Percentiles rank a stretch among this genome's conserved stretches.
Conservation (phyloP, 306 rosid species). For the Vicia sativa region DNA sequence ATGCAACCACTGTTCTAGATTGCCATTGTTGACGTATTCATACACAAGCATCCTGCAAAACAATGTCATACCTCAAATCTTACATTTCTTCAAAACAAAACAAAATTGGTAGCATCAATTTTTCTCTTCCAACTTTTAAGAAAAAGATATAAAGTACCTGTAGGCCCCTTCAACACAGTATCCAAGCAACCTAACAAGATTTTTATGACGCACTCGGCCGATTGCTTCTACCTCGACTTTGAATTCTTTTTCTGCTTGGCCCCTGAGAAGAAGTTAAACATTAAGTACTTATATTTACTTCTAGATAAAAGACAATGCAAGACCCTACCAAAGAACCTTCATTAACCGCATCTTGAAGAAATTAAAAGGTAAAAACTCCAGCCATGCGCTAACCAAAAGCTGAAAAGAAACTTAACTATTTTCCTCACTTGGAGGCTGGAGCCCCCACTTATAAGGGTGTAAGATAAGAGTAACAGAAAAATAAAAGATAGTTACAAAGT, state of each 20-base stretch:
- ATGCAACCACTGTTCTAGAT: conserved; percentile 96
- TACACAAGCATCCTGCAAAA: conserved; percentile 92
- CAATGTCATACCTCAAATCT: conserved; percentile 24
- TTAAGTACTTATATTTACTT: conserved; percentile 6
- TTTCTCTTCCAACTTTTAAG: background rate
- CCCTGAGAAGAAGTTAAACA: conserved; percentile 58
- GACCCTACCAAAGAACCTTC: conserved; percentile 31
- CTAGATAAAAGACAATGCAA: conserved; percentile 32
- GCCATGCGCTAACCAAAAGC: conserved; percentile 35
- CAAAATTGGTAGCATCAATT: conserved; percentile 17
- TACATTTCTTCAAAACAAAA: conserved; percentile 29
- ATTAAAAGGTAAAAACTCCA: conserved; percentile 23
- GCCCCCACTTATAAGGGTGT: conserved; percentile 40
- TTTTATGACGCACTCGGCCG: conserved; percentile 96
- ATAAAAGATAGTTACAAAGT: conserved; percentile 14
- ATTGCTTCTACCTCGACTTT: conserved; percentile 96
- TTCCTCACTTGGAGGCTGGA: conserved; percentile 39
- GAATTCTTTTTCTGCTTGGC: conserved; percentile 98
- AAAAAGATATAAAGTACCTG: conserved; percentile 49
- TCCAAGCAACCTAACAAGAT: conserved; percentile 93
- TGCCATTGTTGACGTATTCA: conserved; percentile 89
- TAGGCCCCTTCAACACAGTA: conserved; percentile 99
- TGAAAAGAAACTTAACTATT: conserved; percentile 35
- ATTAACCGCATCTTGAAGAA: conserved; percentile 24
- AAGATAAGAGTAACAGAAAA: conserved; percentile 42